A percentile compares a stretch with the other conserved stretches of the same genome.
These are phyloP conservation scores for Chrysosphaeria jannelii DNA, from an alignment of 2,329 filamentous ascomycete species.

Conservation along the genomic window DNA sequence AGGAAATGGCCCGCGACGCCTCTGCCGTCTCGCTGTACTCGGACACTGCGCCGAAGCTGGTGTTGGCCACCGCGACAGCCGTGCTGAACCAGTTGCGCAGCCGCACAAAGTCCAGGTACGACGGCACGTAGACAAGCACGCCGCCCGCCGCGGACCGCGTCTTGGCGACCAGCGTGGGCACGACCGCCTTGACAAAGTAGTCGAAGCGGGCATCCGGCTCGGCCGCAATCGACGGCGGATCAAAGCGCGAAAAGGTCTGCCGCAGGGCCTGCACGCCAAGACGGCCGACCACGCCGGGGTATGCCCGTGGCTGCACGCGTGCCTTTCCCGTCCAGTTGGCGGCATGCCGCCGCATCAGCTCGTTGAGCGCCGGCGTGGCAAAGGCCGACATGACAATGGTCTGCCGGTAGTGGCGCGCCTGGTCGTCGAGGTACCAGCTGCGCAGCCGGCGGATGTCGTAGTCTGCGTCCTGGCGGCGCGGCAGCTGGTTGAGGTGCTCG, in stretches of 20 bases:
- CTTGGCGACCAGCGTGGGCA: conserved; percentile 44
- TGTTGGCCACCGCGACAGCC: conserved; percentile 19
- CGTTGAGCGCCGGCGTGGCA: conserved; percentile 65
- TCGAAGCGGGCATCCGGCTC: conserved; percentile 78
- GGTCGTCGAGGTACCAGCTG: conserved; percentile 75
- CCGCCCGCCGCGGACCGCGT: conserved; percentile 13
- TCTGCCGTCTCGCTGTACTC: conserved; percentile 64
- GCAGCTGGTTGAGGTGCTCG: conserved; percentile 69
- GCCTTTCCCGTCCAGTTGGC: conserved; percentile 55
- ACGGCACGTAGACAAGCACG: conserved; percentile 67
- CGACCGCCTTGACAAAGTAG: conserved; percentile 58
- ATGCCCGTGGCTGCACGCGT: conserved; percentile 33
- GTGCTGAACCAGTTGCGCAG: conserved; percentile 78
- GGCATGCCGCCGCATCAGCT: conserved; percentile 45
- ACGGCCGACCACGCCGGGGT: conserved; percentile 42
- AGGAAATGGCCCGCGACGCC: conserved; percentile 54
- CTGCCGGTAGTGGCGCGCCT: conserved; percentile 55
- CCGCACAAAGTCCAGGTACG: conserved; percentile 83
- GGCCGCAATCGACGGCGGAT: conserved; percentile 31
- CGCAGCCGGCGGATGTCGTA: conserved; percentile 82
- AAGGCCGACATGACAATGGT: conserved; percentile 59
- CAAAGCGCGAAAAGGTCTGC: conserved; percentile 77
- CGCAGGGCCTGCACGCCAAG: conserved; percentile 34
- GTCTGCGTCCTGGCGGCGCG: conserved; percentile 63
- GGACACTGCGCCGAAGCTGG: conserved; percentile 54